Base-by-base conservation (phyloP, 2,329 filamentous ascomycete genomes). In the Pezizomycotina sp. region DNA sequence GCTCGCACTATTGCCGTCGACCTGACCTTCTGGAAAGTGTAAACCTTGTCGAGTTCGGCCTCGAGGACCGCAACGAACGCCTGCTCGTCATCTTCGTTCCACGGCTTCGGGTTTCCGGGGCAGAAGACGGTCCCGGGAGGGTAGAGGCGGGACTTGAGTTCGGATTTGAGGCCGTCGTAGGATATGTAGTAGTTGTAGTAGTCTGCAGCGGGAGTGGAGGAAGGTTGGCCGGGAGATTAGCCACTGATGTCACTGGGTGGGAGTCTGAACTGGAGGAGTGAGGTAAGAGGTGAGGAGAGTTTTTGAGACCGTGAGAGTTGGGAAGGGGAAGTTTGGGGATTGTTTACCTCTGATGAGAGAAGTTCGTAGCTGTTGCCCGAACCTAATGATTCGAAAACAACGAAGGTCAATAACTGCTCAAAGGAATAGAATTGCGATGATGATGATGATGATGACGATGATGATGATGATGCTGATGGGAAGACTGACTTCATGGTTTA, bases 171-270 rank as follows among this genome's bases (percentile, higher is more conserved):
- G 48, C 77, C 80, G 57, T 93, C 84, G 62, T 98, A 98, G 61
- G 82, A 78, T 61, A 98, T 93, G 63, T 98, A 98, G 65, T 92
- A 82, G 75, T 84, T 92, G 58, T 84, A 76, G 63, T 91, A 98
- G 62, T 95, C 84, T 50, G 16, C 9, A 32, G 25, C 13, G 29
- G 16, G n/a, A 18, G 19, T n/a, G 8, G 3, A 18, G 12, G n/a
- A 34, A 14, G n/a, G 27, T 10, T 27, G 14, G 4, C 15, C 15
- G 10, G 31, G 15, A 13, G 6, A 4, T 4, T 5, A 34, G 13
- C 14, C 7, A n/a, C 9, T 3, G 20, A 14, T 8, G 14, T 24
- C 31, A 21, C 19, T 30, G 24, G 31, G 37, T 8, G 19, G 6
- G 32, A 26, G 10, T 36, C 25, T 14, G 19, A 10, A 14, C 24